A percentile compares a stretch with the other conserved stretches of the same genome.
These are phyloP conservation scores for Penicillium sp. DNA, from an alignment of 2,329 filamentous ascomycete species.

Conservation along the genomic window DNA sequence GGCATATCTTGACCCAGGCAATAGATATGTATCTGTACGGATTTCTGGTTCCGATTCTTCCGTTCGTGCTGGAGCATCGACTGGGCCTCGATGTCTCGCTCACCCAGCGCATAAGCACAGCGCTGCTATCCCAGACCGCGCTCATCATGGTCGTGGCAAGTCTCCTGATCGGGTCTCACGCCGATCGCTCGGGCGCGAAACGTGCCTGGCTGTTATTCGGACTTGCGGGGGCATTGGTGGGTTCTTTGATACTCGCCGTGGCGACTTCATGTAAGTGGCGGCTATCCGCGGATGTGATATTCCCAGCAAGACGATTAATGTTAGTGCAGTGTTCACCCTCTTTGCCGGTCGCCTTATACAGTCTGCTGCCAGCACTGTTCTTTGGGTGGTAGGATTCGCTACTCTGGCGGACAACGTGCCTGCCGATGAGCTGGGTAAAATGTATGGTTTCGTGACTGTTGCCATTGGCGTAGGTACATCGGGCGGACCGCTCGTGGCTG, in stretches of 20 bases:
- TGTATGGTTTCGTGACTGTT: conserved; percentile 23
- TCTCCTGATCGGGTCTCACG: conserved; percentile 23
- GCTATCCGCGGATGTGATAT: neutral
- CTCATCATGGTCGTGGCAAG: conserved; percentile 20
- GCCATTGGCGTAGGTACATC: conserved; percentile 25
- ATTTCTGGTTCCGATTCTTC: conserved; percentile 32
- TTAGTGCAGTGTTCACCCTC: conserved; percentile 16
- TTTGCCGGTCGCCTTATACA: conserved; percentile 28
- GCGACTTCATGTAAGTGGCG: conserved; percentile 20
- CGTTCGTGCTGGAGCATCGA: conserved; percentile 27
- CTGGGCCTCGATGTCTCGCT: conserved; percentile 19
- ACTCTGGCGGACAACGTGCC: conserved; percentile 26
- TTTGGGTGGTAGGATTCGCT: conserved; percentile 31
- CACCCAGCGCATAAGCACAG: conserved; percentile 25
- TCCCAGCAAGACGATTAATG: neutral
- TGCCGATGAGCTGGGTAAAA: conserved; percentile 22
- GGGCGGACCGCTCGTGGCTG: conserved; percentile 27
- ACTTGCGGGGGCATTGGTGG: conserved; percentile 18
- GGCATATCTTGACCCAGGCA: neutral
- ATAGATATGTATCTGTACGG: conserved; percentile 29
- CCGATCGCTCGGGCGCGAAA: conserved; percentile 18
- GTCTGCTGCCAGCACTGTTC: conserved; percentile 21
- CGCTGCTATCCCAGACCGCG: conserved; percentile 25
- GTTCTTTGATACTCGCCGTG: conserved; percentile 20
- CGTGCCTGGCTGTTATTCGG: conserved; percentile 19